Evolutionary conservation across 805 yeast genomes (phyloP).

Genomic region (Yarrowia sp.): DNA sequence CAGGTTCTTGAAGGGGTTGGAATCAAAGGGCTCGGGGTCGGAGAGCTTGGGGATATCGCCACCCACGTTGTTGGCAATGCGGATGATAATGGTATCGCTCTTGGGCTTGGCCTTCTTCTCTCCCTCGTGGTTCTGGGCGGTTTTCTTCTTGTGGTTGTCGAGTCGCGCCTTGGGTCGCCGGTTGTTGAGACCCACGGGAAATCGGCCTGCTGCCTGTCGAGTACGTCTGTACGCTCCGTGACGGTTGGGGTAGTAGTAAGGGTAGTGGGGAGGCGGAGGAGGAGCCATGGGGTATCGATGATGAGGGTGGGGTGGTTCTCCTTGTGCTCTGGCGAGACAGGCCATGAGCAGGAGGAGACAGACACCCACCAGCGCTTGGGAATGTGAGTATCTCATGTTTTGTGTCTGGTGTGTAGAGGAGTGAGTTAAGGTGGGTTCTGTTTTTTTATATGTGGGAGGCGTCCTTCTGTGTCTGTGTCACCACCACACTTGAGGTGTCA

Average conservation of each 20-base stretch:
- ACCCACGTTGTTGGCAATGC: background rate
- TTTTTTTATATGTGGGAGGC: background rate
- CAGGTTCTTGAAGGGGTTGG: slow-evolving; percentile 15
- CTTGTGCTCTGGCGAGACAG: background rate
- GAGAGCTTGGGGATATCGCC: slow-evolving; percentile 23
- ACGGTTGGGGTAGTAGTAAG: slow-evolving; percentile 26
- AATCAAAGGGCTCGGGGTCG: slow-evolving; percentile 19
- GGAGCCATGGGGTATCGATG: slow-evolving; percentile 20
- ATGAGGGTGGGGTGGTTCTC: background rate
- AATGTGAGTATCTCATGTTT: slow-evolving; percentile 16
- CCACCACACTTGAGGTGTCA: background rate
- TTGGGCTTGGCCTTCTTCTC: slow-evolving; percentile 17
- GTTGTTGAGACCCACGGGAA: slow-evolving; percentile 2
- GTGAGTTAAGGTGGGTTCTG: background rate
- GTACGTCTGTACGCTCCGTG: slow-evolving; percentile 25
- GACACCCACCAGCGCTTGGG: slow-evolving; percentile 12
- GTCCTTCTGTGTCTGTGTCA: background rate
- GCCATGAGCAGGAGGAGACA: slow-evolving; percentile 5
- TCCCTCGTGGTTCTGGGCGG: background rate
- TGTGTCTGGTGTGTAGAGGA: background rate
- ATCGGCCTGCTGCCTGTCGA: background rate
- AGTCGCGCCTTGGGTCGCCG: slow-evolving; percentile 15
- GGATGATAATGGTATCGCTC: slow-evolving; percentile 17
- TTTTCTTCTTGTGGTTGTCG: slow-evolving; percentile 19
- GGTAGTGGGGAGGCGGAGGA: slow-evolving; percentile 11